Conservation (phyloP, 352 stramenopile species). For the Phytophthora crassamura region DNA sequence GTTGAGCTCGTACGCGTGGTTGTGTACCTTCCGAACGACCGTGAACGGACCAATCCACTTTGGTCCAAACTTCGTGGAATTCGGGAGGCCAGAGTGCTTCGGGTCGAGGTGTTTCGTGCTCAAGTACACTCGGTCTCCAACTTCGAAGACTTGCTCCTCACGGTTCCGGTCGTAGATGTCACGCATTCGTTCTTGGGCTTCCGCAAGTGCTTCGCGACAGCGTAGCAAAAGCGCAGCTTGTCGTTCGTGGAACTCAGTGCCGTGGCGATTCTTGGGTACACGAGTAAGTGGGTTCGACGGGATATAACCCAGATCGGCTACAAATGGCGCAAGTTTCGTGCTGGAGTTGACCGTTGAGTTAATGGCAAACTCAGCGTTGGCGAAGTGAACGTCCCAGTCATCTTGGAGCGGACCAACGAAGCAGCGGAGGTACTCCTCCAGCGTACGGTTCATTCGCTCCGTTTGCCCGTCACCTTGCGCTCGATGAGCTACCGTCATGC, state of each 20-base stretch:
- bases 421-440: slow-evolving; percentile 4
- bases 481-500: slow-evolving; percentile 12
- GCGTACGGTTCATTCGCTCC: not conserved
- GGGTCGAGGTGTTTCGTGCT: too few species aligned
- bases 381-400: slow-evolving; percentile 2
- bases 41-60: not conserved
- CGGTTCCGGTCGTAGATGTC: too few species aligned
- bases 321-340: not conserved
- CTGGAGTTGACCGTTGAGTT: too few species aligned
- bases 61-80: not conserved
- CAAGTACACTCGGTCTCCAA: too few species aligned
- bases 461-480: slow-evolving; percentile 16
- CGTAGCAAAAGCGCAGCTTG: not conserved
- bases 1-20: not conserved
- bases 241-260: not conserved
- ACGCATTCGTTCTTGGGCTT: too few species aligned
- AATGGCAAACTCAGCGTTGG: slow-evolving; percentile 5
- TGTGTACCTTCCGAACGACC: not conserved
- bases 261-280: not conserved
- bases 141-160: too few species aligned
- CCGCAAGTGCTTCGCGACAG: not conserved
- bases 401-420: slow-evolving; percentile 3
- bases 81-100: too few species aligned
- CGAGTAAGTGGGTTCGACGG: not conserved
- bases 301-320: not conserved